These are phyloP conservation scores for Aurantiochytrium sp. DNA, from an alignment of 108 stramenopile genomes.

Conservation along the genomic window DNA sequence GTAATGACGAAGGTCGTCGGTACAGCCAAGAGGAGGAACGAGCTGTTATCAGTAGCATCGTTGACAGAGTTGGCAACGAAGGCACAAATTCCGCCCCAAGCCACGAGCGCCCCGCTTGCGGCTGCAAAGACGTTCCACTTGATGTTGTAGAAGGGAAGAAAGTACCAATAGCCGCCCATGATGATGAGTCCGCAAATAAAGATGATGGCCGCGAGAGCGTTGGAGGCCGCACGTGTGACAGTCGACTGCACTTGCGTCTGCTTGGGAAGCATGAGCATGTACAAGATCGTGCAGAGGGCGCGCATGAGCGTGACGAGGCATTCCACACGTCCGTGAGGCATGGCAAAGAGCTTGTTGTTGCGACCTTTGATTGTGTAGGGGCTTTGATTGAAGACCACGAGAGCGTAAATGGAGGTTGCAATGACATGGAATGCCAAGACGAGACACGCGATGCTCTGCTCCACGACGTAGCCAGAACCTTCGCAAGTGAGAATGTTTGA, in stretches of 20 bases:
- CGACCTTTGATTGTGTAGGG: not conserved
- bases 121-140: not conserved
- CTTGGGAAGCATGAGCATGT: not conserved
- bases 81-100: not conserved
- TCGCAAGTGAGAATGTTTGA: not conserved
- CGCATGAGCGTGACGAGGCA: not conserved
- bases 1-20: not conserved
- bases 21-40: not conserved
- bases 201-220: not conserved
- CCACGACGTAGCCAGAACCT: not conserved
- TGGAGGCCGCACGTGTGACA: not conserved
- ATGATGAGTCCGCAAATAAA: not conserved
- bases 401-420: not conserved
- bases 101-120: not conserved
- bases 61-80: not conserved
- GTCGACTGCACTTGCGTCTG: not conserved
- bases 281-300: not conserved
- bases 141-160: not conserved
- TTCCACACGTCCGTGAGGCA: not conserved
- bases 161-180: not conserved
- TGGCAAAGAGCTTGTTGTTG: not conserved
- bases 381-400: not conserved
- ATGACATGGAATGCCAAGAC: not conserved
- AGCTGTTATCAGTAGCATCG: not conserved
- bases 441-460: not conserved